Conservation (phyloP, 73 alveolate genomes). For the Tetrahymena elliotti region DNA sequence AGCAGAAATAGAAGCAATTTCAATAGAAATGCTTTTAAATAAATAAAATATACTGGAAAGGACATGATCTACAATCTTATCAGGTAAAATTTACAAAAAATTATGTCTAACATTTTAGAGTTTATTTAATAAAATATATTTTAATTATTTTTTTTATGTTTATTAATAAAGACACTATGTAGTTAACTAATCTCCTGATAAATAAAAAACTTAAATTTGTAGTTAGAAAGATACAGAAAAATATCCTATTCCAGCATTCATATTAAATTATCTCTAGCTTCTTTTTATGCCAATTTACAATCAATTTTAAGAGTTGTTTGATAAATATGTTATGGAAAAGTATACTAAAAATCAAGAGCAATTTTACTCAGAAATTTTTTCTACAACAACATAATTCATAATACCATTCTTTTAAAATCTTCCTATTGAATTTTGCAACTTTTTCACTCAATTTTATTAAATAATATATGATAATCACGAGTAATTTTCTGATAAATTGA, state of each 20-base stretch:
- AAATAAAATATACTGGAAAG: constrained; percentile 16
- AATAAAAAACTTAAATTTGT: neutral
- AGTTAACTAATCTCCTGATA: neutral
- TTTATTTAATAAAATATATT: neutral
- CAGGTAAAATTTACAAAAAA: neutral
- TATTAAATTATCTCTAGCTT: constrained; percentile 21
- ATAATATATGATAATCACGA: neutral
- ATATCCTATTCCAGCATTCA: constrained; percentile 11
- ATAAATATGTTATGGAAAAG: neutral
- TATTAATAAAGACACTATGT: neutral
- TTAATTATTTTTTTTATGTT: neutral
- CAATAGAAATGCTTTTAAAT: constrained; percentile 1
- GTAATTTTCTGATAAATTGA: neutral
- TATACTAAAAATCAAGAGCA: neutral
- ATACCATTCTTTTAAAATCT: neutral
- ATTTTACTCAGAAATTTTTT: neutral
- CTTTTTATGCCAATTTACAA: constrained; percentile 11
- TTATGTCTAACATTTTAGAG: neutral
- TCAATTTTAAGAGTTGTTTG: constrained; percentile 8
- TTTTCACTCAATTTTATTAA: neutral
- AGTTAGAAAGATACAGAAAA: neutral
- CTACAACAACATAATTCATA: neutral
- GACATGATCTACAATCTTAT: constrained; percentile 27
- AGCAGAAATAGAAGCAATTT: constrained; percentile 21
- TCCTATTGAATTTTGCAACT: neutral